phyloP scores from a whole-genome alignment of 1,284 basidiomycete species.

The Tylopilus sp. region DNA sequence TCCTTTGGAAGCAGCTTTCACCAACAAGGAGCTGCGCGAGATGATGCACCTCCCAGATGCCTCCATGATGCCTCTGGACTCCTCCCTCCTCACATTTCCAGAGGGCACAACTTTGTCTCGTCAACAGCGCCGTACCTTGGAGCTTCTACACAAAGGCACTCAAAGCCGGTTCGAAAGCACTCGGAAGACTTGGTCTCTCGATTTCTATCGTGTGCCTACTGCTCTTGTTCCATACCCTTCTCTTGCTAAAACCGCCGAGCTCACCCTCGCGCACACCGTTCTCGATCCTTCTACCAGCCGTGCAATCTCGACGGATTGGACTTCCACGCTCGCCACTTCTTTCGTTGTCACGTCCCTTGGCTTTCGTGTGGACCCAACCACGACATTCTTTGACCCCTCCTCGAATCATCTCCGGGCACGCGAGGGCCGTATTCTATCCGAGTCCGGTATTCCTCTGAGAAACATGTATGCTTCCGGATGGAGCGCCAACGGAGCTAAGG shows the following conservation, averaged over 20 bases:
- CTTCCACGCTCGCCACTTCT: constrained; percentile 57
- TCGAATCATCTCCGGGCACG: constrained; percentile 53
- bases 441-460: constrained; percentile 41
- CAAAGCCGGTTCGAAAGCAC: constrained; percentile 46
- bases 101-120: constrained; percentile 45
- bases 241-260: constrained; percentile 33
- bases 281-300: constrained; percentile 49
- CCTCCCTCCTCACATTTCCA: constrained; percentile 41
- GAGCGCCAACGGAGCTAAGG: constrained; percentile 89
- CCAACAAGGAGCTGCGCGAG: constrained; percentile 93
- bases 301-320: constrained; percentile 60
- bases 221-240: constrained; percentile 40
- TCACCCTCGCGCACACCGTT: constrained; percentile 58
- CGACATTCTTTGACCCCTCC: constrained; percentile 50
- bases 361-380: constrained; percentile 68
- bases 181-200: constrained; percentile 71
- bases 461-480: constrained; percentile 93
- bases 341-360: constrained; percentile 88
- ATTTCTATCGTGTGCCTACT: constrained; percentile 74
- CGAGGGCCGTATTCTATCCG: constrained; percentile 50
- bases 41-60: constrained; percentile 77
- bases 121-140: constrained; percentile 64
- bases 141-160: constrained; percentile 69
- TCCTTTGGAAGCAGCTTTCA: constrained; percentile 87
- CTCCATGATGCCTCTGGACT: constrained; percentile 60